Base-by-base conservation (phyloP, 106 monocot species). In the Dioscorea alata region DNA sequence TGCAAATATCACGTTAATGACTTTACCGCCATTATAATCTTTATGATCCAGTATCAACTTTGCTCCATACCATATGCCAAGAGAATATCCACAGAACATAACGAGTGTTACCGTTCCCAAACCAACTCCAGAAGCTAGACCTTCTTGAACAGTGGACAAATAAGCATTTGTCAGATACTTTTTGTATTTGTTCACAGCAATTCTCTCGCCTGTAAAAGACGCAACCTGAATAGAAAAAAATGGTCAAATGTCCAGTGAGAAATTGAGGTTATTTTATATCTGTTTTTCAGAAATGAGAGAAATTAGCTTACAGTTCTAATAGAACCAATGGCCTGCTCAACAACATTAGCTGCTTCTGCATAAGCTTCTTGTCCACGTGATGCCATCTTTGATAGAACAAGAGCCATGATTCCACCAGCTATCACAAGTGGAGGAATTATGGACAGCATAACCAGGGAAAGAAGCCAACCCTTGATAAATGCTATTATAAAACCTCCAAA, bases 171-270 rank as follows among this genome's bases (percentile, higher is more conserved):
- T 79, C 31, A 89, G 42, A 15, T 81, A 77, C 54, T 81, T 68
- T 23, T 48, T 53, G 34, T 89, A 93, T n/a, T 74, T 93, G 3
- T 78, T 69, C 14, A 85, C 71, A 23, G 86, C 79, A 64, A 62
- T 76, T 25, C 70, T 79, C 72, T 89, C 93, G 22, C 93, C 93
- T 17, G 89, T 89, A 61, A 89, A 93, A 64, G 93, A 86, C 17
- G 84, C 86, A 49, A 93, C 89, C 93, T 92, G 72, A 52, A 13
- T 18, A 42, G n/a, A 19, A 42, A 42, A 34, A 6, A 57, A 2
- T 23, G 50, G 42, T 42, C 42, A 42, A 42, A 8, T 42, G 4
- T 42, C 42, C 10, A 0, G 42, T 0, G 6, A 42, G 42, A 42
- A 42, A 42, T 42, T 42, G 42, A 42, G 42, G 4, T 42, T 42